phyloP scores from a whole-genome alignment of 2,329 filamentous ascomycete genomes.

The Fusarium austroafricanum region DNA sequence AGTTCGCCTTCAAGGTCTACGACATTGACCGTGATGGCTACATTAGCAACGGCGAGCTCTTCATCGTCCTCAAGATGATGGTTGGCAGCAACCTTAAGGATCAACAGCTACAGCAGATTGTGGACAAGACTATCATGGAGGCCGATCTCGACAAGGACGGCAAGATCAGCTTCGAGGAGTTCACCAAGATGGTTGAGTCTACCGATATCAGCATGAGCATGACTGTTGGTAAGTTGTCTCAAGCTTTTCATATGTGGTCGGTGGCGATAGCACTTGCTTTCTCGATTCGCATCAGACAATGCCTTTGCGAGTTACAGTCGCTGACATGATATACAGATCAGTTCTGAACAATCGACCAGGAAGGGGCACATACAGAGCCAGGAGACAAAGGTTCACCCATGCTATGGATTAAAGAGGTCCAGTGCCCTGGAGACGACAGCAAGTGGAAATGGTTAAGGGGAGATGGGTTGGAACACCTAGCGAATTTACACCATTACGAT shows the following conservation, averaged over 20 bases:
- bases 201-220: constrained; percentile 83
- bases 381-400: constrained; percentile 1
- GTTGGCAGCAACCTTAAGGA: constrained; percentile 99
- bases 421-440: background rate
- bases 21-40: constrained; percentile 99
- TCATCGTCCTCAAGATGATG: constrained; percentile 99
- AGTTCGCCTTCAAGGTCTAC: constrained; percentile 99
- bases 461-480: constrained; percentile 31
- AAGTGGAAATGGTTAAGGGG: constrained; percentile 10
- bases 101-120: constrained; percentile 98
- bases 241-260: background rate
- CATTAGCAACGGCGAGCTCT: constrained; percentile 98
- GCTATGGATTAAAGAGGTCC: constrained; percentile 5
- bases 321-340: constrained; percentile 37
- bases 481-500: constrained; percentile 43
- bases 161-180: constrained; percentile 99
- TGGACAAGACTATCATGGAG: constrained; percentile 99
- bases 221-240: constrained; percentile 70
- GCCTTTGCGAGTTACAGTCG: background rate
- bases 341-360: constrained; percentile 30
- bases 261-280: background rate
- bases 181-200: constrained; percentile 98
- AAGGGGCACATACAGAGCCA: constrained; percentile 8
- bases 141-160: constrained; percentile 95
- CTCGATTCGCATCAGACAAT: background rate